Base-by-base conservation (phyloP, 371 early-diverging fungal species). In the Mortierella sp. region DNA sequence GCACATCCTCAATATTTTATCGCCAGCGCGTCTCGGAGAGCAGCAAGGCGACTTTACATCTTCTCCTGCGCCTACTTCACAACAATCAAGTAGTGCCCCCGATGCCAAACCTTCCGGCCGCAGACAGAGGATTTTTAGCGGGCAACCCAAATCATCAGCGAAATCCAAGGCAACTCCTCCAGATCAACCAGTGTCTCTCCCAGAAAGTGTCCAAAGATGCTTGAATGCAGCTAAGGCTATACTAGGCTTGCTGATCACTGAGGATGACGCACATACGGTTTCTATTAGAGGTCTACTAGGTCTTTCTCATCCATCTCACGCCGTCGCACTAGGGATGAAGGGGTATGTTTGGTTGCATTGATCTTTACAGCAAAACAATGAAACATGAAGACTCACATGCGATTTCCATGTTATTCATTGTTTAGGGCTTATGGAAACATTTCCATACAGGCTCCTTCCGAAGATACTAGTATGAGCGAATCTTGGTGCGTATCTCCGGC, bases 401-500 rank as follows among this genome's bases (percentile, higher is more conserved):
- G 10, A 16, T 54, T 47, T 11, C 16, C 5, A 16, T 26, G 60
- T 39, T 26, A 43, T 4, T 60, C 11, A 12, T 79, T 83, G 3
- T 80, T 1, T 68, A 80, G 80, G 3, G 71, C 75, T 1, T 69
- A 90, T 32, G 90, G 93, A 1, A 89, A 89, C 70, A 64, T 93
- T 18, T 91, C 94, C 1, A 58, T 94, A 10, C 63, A 58, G 14
- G 58, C 91, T 24, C 86, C 89, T 3, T 88, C 91, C 0, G 20
- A 66, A 2, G 68, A 66, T 8, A 83, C 72, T 24, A 80, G 85
- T 49, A 66, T 40, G 80, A 76, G 79, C 8, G 74, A 73, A 5
- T 80, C 86, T 1, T 94, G 94, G 94, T 85, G 73, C 1, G 73
- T 92, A 8, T 93, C 93, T 0, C 78, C 90, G 2, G 87, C 89